Percentiles rank a stretch among this genome's conserved stretches.
phyloP scores from a whole-genome alignment of 2,329 filamentous ascomycete genomes.

The Trichoderma harzianum region DNA sequence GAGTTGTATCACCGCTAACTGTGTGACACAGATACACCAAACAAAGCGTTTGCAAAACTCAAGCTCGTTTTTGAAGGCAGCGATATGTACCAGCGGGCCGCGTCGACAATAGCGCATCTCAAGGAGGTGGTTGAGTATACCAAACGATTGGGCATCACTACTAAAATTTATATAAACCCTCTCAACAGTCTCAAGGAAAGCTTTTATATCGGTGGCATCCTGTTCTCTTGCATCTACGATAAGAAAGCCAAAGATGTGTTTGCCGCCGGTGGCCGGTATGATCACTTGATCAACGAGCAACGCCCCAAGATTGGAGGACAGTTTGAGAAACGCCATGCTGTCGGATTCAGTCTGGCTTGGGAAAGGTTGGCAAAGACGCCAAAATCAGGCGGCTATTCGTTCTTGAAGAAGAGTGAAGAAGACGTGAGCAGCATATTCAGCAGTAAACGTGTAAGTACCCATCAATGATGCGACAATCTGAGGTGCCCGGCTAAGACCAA shows the following conservation, averaged over 20 bases:
- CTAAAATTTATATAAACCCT: slow-evolving; percentile 80
- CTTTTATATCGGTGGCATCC: slow-evolving; percentile 79
- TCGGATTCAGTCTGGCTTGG: slow-evolving; percentile 89
- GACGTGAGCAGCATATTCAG: slow-evolving; percentile 60
- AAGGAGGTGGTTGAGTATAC: slow-evolving; percentile 74
- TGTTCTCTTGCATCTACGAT: slow-evolving; percentile 91
- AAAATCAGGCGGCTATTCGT: slow-evolving; percentile 52
- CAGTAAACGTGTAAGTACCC: slow-evolving; percentile 56
- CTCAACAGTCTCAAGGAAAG: slow-evolving; percentile 86
- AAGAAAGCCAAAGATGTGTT: slow-evolving; percentile 80
- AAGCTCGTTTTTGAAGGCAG: slow-evolving; percentile 60
- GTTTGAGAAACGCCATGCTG: slow-evolving; percentile 70
- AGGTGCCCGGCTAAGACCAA: background rate
- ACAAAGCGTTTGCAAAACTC: slow-evolving; percentile 55
- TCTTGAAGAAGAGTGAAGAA: slow-evolving; percentile 67
- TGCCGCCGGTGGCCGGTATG: slow-evolving; percentile 90
- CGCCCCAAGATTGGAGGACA: slow-evolving; percentile 64
- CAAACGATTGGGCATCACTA: slow-evolving; percentile 69
- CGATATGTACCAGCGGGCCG: slow-evolving; percentile 69
- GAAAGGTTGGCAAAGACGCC: slow-evolving; percentile 71
- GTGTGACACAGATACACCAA: slow-evolving; percentile 45
- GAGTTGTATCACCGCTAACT: slow-evolving; percentile 21
- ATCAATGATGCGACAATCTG: background rate
- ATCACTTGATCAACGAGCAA: slow-evolving; percentile 81
- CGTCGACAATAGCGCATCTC: slow-evolving; percentile 74